Evolutionary conservation across 2,329 filamentous ascomycete genomes (phyloP).

Genomic region (Neopestalotiopsis sp.): DNA sequence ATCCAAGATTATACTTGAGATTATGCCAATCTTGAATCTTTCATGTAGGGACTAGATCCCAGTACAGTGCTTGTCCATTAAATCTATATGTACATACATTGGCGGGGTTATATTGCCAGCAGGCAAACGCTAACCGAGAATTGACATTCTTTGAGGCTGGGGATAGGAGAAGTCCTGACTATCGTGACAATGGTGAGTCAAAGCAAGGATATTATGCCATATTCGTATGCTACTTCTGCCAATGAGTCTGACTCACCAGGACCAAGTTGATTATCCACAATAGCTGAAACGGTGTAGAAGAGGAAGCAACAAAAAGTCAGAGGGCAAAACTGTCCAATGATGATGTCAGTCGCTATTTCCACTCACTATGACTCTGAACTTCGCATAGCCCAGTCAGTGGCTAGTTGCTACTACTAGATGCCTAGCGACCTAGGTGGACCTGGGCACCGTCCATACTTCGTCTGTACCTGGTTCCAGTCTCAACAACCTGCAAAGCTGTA

Average conservation of each 20-base stretch:
- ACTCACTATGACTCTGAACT: constrained; percentile 20
- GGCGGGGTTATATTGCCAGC: not conserved
- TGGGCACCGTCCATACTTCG: not conserved
- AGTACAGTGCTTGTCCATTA: too few species aligned
- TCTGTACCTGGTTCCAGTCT: not conserved
- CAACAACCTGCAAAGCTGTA: too few species aligned
- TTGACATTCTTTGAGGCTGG: not conserved
- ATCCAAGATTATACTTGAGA: too few species aligned
- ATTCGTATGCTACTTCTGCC: not conserved
- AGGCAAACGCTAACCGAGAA: not conserved
- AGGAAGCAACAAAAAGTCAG: too few species aligned
- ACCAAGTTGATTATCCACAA: constrained; percentile 2
- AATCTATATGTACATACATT: not conserved
- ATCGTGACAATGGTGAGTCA: not conserved
- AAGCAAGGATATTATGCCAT: not conserved
- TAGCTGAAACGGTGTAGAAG: not conserved
- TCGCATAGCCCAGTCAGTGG: not conserved
- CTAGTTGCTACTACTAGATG: not conserved
- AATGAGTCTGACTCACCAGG: not conserved
- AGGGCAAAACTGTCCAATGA: not conserved
- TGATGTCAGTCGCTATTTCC: constrained; percentile 11
- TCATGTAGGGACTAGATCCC: too few species aligned
- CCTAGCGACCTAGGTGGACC: too few species aligned
- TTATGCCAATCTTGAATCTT: too few species aligned
- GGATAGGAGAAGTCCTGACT: not conserved